Percentiles rank a stretch among this genome's conserved stretches.
These are phyloP conservation scores for Lyophyllum semitale DNA, from an alignment of 768 basidiomycete species.

Conservation along the genomic window DNA sequence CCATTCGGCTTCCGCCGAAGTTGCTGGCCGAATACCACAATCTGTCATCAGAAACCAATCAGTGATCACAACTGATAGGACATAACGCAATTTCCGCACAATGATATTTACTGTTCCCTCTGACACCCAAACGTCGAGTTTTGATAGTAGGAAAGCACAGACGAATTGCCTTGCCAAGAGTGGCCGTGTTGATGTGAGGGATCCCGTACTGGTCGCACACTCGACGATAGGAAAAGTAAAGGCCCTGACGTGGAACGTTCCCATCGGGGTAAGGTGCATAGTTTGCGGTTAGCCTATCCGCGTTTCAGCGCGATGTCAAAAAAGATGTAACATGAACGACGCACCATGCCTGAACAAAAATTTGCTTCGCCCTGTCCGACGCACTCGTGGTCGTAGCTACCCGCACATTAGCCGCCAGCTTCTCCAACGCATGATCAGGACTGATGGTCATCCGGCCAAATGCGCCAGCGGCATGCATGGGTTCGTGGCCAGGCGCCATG, in stretches of 20 bases:
- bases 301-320: constrained; percentile 2
- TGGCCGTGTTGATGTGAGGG: constrained; percentile 94
- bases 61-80: constrained; percentile 33
- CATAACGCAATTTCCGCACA: constrained; percentile 54
- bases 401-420: constrained; percentile 83
- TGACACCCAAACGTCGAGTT: constrained; percentile 87
- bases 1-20: constrained; percentile 88
- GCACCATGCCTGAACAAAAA: constrained; percentile 91
- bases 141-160: constrained; percentile 94
- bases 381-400: constrained; percentile 90
- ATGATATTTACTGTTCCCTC: constrained; percentile 97
- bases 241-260: constrained; percentile 90
- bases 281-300: constrained; percentile 77
- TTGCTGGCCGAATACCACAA: constrained; percentile 92
- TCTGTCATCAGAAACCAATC: constrained; percentile 51
- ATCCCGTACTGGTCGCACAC: constrained; percentile 93
- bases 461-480: constrained; percentile 68
- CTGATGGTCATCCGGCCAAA: constrained; percentile 79
- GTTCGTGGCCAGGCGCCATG: constrained; percentile 50
- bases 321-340: constrained; percentile 29
- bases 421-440: constrained; percentile 80
- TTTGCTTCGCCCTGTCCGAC: constrained; percentile 88
- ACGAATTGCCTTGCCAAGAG: constrained; percentile 91
- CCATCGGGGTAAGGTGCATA: constrained; percentile 92
- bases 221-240: constrained; percentile 90